These are phyloP conservation scores for Cylindricascospora bacillispora DNA, from an alignment of 1,139 yeast genomes.

Conservation along the genomic window DNA sequence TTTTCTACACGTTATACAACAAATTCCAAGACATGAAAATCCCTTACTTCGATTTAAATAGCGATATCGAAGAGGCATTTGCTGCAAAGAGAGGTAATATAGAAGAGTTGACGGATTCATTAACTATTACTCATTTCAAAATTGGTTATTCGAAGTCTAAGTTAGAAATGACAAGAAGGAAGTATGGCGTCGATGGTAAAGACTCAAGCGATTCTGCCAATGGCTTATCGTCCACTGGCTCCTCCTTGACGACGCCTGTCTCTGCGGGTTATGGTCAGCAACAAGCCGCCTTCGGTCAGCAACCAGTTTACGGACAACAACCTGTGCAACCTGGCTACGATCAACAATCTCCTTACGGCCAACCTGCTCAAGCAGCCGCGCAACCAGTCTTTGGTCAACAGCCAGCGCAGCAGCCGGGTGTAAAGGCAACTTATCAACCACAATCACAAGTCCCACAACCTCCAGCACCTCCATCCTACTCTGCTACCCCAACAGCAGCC, in stretches of 20 bases:
- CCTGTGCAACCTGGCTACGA: constrained; percentile 13
- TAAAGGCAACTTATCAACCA: constrained; percentile 3
- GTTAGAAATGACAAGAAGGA: constrained; percentile 67
- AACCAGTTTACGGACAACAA: constrained; percentile 11
- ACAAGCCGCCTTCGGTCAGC: constrained; percentile 7
- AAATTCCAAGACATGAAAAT: constrained; percentile 94
- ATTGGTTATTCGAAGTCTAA: constrained; percentile 78
- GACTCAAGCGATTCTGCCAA: constrained; percentile 4
- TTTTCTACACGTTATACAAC: constrained; percentile 80
- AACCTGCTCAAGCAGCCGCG: constrained; percentile 26
- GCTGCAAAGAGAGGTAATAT: constrained; percentile 73
- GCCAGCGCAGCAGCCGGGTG: constrained; percentile 6
- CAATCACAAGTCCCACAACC: constrained; percentile 10
- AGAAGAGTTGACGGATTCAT: constrained; percentile 77
- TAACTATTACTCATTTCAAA: constrained; percentile 80
- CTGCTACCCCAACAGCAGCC: constrained; percentile 28
- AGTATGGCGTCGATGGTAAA: constrained; percentile 43
- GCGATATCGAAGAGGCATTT: constrained; percentile 77
- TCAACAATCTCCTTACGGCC: constrained; percentile 4
- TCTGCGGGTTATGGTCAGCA: constrained; percentile 18
- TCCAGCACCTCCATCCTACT: constrained; percentile 11
- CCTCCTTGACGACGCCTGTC: constrained; percentile 6
- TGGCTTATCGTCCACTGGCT: constrained; percentile 3
- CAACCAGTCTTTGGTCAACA: constrained; percentile 13
- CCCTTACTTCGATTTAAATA: constrained; percentile 78